Base-by-base conservation (phyloP, 2,329 filamentous ascomycete genomes). In the Beauveria sp. region DNA sequence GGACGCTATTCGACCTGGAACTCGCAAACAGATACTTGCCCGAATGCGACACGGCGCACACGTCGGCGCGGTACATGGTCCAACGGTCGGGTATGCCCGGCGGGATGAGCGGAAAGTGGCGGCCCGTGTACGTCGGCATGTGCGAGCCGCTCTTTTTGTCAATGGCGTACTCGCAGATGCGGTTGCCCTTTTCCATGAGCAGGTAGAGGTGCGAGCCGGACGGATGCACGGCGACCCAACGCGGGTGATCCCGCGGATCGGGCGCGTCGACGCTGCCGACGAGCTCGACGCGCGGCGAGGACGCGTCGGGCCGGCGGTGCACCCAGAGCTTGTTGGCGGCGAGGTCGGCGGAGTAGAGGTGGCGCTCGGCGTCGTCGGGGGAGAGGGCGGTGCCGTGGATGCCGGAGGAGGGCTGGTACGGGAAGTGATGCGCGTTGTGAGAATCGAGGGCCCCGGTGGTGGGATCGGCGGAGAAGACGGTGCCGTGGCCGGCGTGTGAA, bases 111-210 rank as follows among this genome's bases (percentile, higher is more conserved):
- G 91, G 90, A 72, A 86, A 96, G 58, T 83, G 80, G 66, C 87
- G 84, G 70, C 89, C 83, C 5, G 91, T 96, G 75, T 90, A 95
- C 20, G 91, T 82, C 14, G 91, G 91, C 70, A 90, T 76, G 72
- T 86, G 88, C 4, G 88, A 90, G 50, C 43, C 43, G 22, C 22
- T 22, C 3, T 78, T 73, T 61, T 86, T 83, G 72, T 95, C 88
- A 74, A 96, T 86, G 66, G 89, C 81, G 74, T 95, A 96, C 68
- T 92, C 88, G 72, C 86, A 91, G 61, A 96, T 77, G 57, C 88
- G 81, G 77, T 96, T 96, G 60, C 91, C 90, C n/a, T 87, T 88
- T 75, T 96, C 91, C 89, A 95, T 96, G 67, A 96, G 80, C 8
- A 84, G 90, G 75, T 96, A 96, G 61, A 96, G 81, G 73, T 91